phyloP scores from a whole-genome alignment of 352 stramenopile species.

The Globisporangium recalcitrans region DNA sequence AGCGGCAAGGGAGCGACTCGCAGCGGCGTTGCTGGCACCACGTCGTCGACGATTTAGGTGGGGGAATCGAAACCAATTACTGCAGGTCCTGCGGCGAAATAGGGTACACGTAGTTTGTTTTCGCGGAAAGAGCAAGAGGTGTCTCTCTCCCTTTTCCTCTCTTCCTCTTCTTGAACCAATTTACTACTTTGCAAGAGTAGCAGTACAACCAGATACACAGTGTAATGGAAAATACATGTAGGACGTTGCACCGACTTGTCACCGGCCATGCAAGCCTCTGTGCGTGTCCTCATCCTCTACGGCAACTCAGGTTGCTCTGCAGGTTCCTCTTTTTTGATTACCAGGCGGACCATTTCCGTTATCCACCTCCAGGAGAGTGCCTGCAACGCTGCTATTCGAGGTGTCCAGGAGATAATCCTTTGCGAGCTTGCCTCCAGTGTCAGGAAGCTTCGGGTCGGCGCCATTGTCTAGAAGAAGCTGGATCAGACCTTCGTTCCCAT shows the following conservation, averaged over 20 bases:
- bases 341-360: not conserved
- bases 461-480: not conserved
- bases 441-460: not conserved
- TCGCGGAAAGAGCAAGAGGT: not conserved
- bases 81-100: no score
- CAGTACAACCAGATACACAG: not conserved
- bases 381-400: not conserved
- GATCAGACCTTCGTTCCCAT: not conserved
- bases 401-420: not conserved
- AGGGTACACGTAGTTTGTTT: not conserved
- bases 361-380: not conserved
- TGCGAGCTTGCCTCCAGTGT: not conserved
- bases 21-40: not conserved
- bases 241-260: not conserved
- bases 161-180: not conserved
- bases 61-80: no score
- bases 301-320: not conserved
- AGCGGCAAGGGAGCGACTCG: conserved; percentile 21
- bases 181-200: not conserved
- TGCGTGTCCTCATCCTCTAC: no score
- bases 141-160: not conserved
- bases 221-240: not conserved
- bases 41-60: not conserved
- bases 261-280: not conserved
- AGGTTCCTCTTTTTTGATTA: not conserved